A percentile compares a stretch with the other conserved stretches of the same genome.
These are phyloP conservation scores for Lavandula angustifolia DNA, from an alignment of 257 asterid genomes.

Conservation along the genomic window DNA sequence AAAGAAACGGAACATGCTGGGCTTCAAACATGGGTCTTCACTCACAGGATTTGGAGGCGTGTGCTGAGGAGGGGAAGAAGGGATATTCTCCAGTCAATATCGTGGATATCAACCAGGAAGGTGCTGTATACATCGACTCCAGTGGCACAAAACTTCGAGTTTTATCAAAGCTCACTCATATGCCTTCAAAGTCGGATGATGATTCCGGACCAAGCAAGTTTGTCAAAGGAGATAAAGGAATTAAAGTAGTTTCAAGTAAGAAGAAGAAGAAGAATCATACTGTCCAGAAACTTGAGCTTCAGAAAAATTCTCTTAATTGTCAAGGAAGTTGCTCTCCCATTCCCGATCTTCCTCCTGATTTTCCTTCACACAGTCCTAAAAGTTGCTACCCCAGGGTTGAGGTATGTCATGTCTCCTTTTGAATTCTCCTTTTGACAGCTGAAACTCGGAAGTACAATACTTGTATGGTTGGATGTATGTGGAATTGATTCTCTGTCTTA, in stretches of 20 bases:
- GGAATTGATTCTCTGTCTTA: neutral
- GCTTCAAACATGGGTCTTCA: conserved; percentile 48
- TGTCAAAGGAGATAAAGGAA: conserved; percentile 44
- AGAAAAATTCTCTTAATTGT: conserved; percentile 41
- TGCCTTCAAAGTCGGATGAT: conserved; percentile 35
- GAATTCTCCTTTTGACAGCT: neutral
- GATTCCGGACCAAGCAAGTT: conserved; percentile 40
- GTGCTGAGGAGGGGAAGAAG: conserved; percentile 34
- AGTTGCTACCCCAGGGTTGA: conserved; percentile 34
- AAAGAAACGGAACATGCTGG: conserved; percentile 83
- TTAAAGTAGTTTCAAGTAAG: conserved; percentile 44
- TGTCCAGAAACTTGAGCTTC: conserved; percentile 49
- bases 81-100: conserved; percentile 21
- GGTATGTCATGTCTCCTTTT: conserved; percentile 42
- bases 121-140: conserved; percentile 78
- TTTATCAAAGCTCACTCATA: conserved; percentile 60
- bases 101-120: conserved; percentile 51
- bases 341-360: conserved; percentile 32
- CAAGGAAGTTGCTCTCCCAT: conserved; percentile 40
- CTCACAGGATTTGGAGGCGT: conserved; percentile 43
- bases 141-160: conserved; percentile 80
- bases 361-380: conserved; percentile 34
- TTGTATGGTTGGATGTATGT: neutral
- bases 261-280: conserved; percentile 51
- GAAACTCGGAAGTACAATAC: neutral